Conservation (phyloP, 2,329 filamentous ascomycete genomes). For the Cladosporium cucumerinum region DNA sequence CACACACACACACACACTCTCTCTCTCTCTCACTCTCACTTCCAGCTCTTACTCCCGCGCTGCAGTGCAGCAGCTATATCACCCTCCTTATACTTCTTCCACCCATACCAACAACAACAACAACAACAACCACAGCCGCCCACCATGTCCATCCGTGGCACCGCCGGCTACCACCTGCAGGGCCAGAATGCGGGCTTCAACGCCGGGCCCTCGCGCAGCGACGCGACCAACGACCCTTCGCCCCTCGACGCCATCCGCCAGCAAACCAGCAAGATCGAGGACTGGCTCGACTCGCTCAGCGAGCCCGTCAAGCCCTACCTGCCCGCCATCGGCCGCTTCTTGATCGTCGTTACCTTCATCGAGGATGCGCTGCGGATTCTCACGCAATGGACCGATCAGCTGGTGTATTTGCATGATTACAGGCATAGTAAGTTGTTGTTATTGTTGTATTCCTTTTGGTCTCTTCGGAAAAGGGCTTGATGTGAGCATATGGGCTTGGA, state of each 20-base stretch:
- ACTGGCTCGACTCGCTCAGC: conserved; percentile 78
- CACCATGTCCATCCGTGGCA: conserved; percentile 58
- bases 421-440: conserved; percentile 72
- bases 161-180: conserved; percentile 75
- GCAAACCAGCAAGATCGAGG: conserved; percentile 98
- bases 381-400: conserved; percentile 95
- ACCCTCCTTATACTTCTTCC: neutral
- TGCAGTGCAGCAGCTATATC: conserved; percentile 13
- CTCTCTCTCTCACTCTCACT: neutral
- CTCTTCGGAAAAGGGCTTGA: neutral
- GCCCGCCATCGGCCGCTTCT: conserved; percentile 89
- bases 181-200: conserved; percentile 58
- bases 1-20: too few relatives aligned
- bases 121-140: neutral
- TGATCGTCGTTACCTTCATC: conserved; percentile 97
- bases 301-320: conserved; percentile 97
- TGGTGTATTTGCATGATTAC: conserved; percentile 89
- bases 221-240: conserved; percentile 66
- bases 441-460: neutral
- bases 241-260: conserved; percentile 84
- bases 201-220: conserved; percentile 51
- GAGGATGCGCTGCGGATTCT: conserved; percentile 95
- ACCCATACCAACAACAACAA: neutral
- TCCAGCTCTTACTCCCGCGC: neutral
- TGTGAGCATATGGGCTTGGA: neutral